A percentile compares a stretch with the other conserved stretches of the same genome.
phyloP scores from a whole-genome alignment of 176 grass and related monocot genomes.

The Rhipidocladum racemiflorum region DNA sequence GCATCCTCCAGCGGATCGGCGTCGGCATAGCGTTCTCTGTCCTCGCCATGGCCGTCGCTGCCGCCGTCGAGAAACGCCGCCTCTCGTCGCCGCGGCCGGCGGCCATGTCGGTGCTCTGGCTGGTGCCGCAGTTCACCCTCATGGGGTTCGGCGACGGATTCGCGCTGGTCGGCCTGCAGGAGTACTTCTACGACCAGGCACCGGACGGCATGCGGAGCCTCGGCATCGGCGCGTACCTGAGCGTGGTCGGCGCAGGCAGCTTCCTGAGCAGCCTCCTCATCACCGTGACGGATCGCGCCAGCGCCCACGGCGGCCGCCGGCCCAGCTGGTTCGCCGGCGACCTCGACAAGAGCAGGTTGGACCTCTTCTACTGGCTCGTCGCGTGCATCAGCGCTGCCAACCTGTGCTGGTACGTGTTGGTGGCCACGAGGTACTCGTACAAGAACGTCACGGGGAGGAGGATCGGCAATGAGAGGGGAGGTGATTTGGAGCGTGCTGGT shows the following conservation, averaged over 20 bases:
- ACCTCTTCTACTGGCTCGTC: neutral
- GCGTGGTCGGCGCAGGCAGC: conserved; percentile 35
- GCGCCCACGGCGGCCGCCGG: neutral
- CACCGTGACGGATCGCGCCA: conserved; percentile 18
- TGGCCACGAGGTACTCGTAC: neutral
- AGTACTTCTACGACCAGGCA: conserved; percentile 37
- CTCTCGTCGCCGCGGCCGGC: conserved; percentile 14
- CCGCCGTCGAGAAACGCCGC: conserved; percentile 32
- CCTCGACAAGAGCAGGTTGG: conserved; percentile 38
- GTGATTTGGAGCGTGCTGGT: neutral
- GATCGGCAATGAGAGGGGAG: neutral
- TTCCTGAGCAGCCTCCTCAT: conserved; percentile 47
- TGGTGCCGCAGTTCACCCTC: neutral
- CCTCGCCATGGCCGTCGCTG: neutral
- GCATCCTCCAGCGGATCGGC: too few species aligned
- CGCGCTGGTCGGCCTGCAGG: neutral
- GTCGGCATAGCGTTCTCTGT: too few species aligned
- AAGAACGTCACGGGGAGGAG: neutral
- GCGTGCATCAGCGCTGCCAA: neutral
- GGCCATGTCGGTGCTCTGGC: conserved; percentile 34
- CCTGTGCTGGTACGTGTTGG: neutral
- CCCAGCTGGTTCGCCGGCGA: conserved; percentile 36
- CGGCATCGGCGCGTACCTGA: conserved; percentile 45
- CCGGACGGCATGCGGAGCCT: conserved; percentile 52
- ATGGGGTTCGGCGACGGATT: neutral